Evolutionary conservation across 768 basidiomycete genomes (phyloP).

Genomic region (Nevesoporus exiguus): DNA sequence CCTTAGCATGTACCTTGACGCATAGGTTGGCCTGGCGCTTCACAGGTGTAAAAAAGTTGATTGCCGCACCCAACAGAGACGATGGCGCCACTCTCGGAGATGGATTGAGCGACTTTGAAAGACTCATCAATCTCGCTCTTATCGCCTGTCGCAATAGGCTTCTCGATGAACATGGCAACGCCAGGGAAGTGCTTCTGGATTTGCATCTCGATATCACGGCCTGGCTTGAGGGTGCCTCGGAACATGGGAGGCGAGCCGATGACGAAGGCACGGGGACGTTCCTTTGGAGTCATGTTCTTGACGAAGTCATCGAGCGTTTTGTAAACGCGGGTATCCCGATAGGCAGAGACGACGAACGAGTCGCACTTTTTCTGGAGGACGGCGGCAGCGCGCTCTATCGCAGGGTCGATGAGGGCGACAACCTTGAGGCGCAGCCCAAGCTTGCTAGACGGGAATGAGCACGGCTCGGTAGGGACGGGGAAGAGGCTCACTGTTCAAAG

Average conservation of each 20-base stretch:
- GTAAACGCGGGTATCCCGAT: conserved; percentile 83
- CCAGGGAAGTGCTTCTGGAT: conserved; percentile 86
- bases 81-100: conserved; percentile 66
- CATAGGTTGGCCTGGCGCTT: neutral
- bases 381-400: conserved; percentile 70
- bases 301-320: conserved; percentile 84
- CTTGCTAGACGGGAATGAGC: conserved; percentile 53
- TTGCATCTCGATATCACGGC: conserved; percentile 84
- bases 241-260: conserved; percentile 94
- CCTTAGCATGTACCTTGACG: conserved; percentile 86
- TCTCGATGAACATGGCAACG: conserved; percentile 87
- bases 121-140: conserved; percentile 61
- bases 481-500: conserved; percentile 68
- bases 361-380: conserved; percentile 88
- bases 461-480: neutral
- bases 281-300: conserved; percentile 57
- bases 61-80: conserved; percentile 80
- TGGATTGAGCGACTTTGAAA: conserved; percentile 68
- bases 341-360: conserved; percentile 91
- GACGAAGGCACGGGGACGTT: conserved; percentile 77
- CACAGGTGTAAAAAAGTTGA: neutral
- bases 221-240: conserved; percentile 72
- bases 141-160: conserved; percentile 85
- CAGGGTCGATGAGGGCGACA: conserved; percentile 91
- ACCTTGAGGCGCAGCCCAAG: conserved; percentile 95